Conservation (phyloP, 2,329 filamentous ascomycete species). For the Emydomyces testavorans region DNA sequence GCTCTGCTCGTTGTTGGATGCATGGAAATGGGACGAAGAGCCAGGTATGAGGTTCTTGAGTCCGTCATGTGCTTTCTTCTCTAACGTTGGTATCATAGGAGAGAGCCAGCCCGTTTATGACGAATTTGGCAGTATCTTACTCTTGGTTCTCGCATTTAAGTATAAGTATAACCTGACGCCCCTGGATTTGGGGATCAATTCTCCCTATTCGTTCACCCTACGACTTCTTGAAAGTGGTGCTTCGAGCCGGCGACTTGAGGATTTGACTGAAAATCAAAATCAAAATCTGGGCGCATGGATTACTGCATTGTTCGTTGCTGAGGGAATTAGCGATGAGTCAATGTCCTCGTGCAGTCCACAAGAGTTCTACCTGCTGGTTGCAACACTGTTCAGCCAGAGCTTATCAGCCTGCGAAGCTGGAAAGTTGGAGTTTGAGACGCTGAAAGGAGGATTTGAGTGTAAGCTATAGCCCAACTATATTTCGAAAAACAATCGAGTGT, state of each 20-base stretch:
- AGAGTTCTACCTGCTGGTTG: slow-evolving; percentile 52
- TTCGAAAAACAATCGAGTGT: neutral
- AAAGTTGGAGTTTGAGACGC: slow-evolving; percentile 45
- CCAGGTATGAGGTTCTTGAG: slow-evolving; percentile 34
- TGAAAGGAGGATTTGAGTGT: slow-evolving; percentile 54
- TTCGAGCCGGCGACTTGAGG: slow-evolving; percentile 39
- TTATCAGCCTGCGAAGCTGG: slow-evolving; percentile 46
- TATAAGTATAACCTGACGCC: slow-evolving; percentile 46
- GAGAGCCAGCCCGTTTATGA: slow-evolving; percentile 56
- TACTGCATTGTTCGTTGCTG: slow-evolving; percentile 49
- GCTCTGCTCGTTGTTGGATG: slow-evolving; percentile 47
- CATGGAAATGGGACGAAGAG: slow-evolving; percentile 55
- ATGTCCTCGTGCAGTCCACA: slow-evolving; percentile 54
- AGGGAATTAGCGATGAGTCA: slow-evolving; percentile 53
- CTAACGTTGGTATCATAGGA: slow-evolving; percentile 23
- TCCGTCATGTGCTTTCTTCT: slow-evolving; percentile 9
- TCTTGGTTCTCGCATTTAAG: slow-evolving; percentile 47
- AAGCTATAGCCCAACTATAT: slow-evolving; percentile 20
- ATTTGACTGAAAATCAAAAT: slow-evolving; percentile 45
- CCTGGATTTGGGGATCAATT: slow-evolving; percentile 43
- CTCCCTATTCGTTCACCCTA: slow-evolving; percentile 44
- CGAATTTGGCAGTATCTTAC: slow-evolving; percentile 51
- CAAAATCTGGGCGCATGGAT: slow-evolving; percentile 51
- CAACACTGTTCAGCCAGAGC: slow-evolving; percentile 51
- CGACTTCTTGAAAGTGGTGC: slow-evolving; percentile 40